These are phyloP conservation scores for Casuarina equisetifolia DNA, from an alignment of 306 rosid genomes.

Conservation along the genomic window DNA sequence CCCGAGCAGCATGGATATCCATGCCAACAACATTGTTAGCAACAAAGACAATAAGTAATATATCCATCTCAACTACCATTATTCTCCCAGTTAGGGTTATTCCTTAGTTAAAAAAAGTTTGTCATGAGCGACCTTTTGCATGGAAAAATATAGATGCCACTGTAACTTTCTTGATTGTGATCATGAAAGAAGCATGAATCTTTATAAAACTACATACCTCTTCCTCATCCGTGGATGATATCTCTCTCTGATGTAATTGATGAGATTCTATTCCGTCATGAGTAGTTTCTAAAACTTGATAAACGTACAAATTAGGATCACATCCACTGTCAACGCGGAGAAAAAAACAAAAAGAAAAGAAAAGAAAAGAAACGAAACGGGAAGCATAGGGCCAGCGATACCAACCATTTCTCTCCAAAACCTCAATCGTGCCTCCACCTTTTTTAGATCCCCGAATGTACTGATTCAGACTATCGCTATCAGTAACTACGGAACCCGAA, in stretches of 20 bases:
- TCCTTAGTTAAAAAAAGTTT: background rate
- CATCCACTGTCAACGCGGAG: constrained; percentile 21
- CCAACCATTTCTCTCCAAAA: constrained; percentile 55
- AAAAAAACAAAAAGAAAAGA: constrained; percentile 10
- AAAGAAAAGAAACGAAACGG: background rate
- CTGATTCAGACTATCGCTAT: constrained; percentile 24
- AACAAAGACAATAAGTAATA: background rate
- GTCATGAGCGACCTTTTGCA: background rate
- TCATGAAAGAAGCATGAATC: background rate
- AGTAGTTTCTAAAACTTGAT: constrained; percentile 49
- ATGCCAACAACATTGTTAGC: background rate
- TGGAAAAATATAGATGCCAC: background rate
- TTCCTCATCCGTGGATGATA: constrained; percentile 34
- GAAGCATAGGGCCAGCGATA: constrained; percentile 10
- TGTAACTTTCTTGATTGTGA: background rate
- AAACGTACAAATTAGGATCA: constrained; percentile 20
- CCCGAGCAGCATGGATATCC: background rate
- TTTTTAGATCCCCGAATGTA: constrained; percentile 39
- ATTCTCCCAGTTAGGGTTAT: background rate
- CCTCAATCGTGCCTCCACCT: constrained; percentile 33
- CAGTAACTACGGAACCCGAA: constrained; percentile 26
- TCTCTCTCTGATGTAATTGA: constrained; percentile 38
- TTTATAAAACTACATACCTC: constrained; percentile 42
- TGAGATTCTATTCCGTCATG: constrained; percentile 32
- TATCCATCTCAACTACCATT: background rate